Evolutionary conservation across 495 filamentous ascomycete genomes (phyloP).

Genomic region (Penicillium taxi): DNA sequence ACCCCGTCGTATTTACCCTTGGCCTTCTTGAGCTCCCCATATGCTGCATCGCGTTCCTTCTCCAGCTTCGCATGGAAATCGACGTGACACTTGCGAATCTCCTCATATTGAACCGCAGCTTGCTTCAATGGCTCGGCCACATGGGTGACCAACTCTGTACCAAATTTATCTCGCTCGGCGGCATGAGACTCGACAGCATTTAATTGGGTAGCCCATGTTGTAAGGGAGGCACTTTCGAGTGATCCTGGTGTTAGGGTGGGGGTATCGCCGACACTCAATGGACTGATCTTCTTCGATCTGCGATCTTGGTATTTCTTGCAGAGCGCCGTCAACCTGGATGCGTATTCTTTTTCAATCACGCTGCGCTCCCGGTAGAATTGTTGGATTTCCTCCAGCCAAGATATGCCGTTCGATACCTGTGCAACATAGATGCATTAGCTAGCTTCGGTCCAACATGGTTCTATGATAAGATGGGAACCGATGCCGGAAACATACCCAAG

Average conservation of each 20-base stretch:
- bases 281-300: slow-evolving; percentile 83
- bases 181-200: slow-evolving; percentile 81
- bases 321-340: slow-evolving; percentile 71
- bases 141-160: slow-evolving; percentile 61
- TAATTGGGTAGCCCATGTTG: slow-evolving; percentile 93
- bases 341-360: slow-evolving; percentile 93
- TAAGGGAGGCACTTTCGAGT: slow-evolving; percentile 90
- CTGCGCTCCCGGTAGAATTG: slow-evolving; percentile 94
- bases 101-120: slow-evolving; percentile 69
- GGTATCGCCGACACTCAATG: slow-evolving; percentile 86
- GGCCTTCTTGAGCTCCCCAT: slow-evolving; percentile 77
- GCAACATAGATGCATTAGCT: slow-evolving; percentile 25
- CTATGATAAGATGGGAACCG: slow-evolving; percentile 10
- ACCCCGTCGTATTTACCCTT: slow-evolving; percentile 89
- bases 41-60: slow-evolving; percentile 75
- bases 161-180: slow-evolving; percentile 79
- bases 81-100: slow-evolving; percentile 82
- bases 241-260: slow-evolving; percentile 91
- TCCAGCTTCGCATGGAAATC: slow-evolving; percentile 85
- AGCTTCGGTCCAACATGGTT: slow-evolving; percentile 15
- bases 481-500: slow-evolving; percentile 56
- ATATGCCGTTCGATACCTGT: slow-evolving; percentile 72
- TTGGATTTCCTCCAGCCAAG: slow-evolving; percentile 94
- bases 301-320: slow-evolving; percentile 96
- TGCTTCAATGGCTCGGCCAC: slow-evolving; percentile 79